These are phyloP conservation scores for Candida maltosa DNA, from an alignment of 805 yeast species.

Conservation along the genomic window DNA sequence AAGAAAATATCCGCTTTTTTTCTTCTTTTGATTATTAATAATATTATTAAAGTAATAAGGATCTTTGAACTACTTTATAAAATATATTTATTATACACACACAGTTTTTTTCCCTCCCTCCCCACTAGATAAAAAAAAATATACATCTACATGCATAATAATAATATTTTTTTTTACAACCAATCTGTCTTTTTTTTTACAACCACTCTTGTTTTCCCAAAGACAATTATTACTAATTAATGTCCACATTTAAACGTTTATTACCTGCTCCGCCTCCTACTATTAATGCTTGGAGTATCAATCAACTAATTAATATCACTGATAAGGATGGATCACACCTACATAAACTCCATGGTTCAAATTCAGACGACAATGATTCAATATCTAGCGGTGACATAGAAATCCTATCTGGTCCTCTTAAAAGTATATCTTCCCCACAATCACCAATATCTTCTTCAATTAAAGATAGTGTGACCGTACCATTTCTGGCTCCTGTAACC, in stretches of 20 bases:
- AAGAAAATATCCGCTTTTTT: no score
- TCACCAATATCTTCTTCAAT: background rate
- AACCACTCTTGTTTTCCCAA: no score
- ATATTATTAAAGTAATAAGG: no score
- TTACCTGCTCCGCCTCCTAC: conserved; percentile 10
- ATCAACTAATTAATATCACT: conserved; percentile 4
- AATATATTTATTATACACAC: no score
- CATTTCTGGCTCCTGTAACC: background rate
- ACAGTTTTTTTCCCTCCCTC: no score
- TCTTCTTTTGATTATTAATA: no score
- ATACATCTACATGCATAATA: no score
- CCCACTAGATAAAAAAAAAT: no score
- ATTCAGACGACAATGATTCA: background rate
- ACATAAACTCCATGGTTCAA: background rate
- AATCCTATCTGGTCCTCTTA: background rate
- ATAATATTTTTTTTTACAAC: no score
- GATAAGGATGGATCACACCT: background rate
- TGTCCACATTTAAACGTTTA: conserved; percentile 6
- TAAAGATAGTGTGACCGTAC: background rate
- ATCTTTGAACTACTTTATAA: no score
- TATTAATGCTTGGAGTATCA: conserved; percentile 9
- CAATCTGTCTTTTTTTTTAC: no score
- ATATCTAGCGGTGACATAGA: background rate
- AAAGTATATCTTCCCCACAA: conserved; percentile 3
- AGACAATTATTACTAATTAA: no score